These are phyloP conservation scores for Penicillium simplicissimum DNA, from an alignment of 495 filamentous ascomycete species.

Conservation along the genomic window DNA sequence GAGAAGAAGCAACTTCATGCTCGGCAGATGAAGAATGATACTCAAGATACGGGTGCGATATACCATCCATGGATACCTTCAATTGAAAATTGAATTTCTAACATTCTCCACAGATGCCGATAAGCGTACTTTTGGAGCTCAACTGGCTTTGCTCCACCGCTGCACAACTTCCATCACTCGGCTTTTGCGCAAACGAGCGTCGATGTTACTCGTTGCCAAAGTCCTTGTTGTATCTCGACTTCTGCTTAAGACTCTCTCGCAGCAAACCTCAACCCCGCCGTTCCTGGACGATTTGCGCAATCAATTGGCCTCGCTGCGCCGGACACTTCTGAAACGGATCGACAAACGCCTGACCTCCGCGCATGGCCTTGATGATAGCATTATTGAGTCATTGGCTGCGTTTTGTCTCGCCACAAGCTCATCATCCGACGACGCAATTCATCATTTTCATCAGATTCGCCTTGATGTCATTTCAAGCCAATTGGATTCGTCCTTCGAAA, in stretches of 20 bases:
- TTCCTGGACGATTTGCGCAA: conserved; percentile 63
- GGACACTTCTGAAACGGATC: conserved; percentile 63
- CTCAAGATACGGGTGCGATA: conserved; percentile 46
- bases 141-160: conserved; percentile 62
- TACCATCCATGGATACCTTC: background rate
- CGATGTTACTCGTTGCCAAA: conserved; percentile 71
- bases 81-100: conserved; percentile 24
- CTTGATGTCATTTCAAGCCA: conserved; percentile 62
- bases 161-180: conserved; percentile 55
- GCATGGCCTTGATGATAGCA: conserved; percentile 48
- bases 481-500: conserved; percentile 46
- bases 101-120: conserved; percentile 46
- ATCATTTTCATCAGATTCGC: conserved; percentile 78
- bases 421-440: conserved; percentile 74
- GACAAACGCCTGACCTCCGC: conserved; percentile 63
- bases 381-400: conserved; percentile 74
- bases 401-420: conserved; percentile 83
- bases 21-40: conserved; percentile 54
- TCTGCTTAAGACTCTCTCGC: conserved; percentile 65
- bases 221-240: conserved; percentile 75
- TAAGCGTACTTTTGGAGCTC: conserved; percentile 58
- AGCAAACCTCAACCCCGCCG: conserved; percentile 49
- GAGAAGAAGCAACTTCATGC: conserved; percentile 67
- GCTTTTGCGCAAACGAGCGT: conserved; percentile 58
- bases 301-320: conserved; percentile 60